Base-by-base conservation (phyloP, 108 stramenopile genomes). In the Schizochytrium sp. region DNA sequence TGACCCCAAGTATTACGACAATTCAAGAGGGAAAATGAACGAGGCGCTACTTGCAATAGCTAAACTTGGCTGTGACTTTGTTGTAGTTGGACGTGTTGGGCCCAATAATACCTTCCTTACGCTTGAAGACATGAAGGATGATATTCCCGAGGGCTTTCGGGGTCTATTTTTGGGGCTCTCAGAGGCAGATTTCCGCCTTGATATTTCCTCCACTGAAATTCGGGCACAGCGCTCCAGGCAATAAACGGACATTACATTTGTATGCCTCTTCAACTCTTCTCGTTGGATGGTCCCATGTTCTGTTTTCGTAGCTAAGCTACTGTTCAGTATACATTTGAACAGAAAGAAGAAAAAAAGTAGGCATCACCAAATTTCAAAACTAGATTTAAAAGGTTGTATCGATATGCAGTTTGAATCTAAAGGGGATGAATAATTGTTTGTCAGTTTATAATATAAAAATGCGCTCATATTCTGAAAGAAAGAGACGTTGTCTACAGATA, bases 1-100 rank as follows among this genome's bases (percentile, higher is more conserved):
- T 56, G 90, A 97, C 83, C 95, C 96, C n/a, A 97, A 96, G 72
- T 97, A 97, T 83, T 97, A 97, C 91, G 91, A 88, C 2, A 89
- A 60, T 2, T 4, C 4, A 8, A 4, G 46, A 15, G 46, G 15
- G 56, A 56, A 61, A 3, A 38, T 90, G 89, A 15, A 5, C 56
- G 89, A 46, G 61, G 89, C 89, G 3, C 88, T 90, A 1, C 42
- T 17, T 17, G 46, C 49, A 12, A 53, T 90, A 28, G 56, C 4
- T 40, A 5, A 44, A 8, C 49, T 13, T 38, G 61, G 83, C 40
- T 87, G 83, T 44, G 56, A 83, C 41, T 90, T 90, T 44, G 3
- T 90, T 7, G 89, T 90, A 3, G 89, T 87, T 3, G 89, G 87
- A 4, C 87, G 89, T 7, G n/a, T 88, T 46, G 87, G 64, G 7